Conservation (phyloP, 768 basidiomycete species). For the Austroboletus festivus region DNA sequence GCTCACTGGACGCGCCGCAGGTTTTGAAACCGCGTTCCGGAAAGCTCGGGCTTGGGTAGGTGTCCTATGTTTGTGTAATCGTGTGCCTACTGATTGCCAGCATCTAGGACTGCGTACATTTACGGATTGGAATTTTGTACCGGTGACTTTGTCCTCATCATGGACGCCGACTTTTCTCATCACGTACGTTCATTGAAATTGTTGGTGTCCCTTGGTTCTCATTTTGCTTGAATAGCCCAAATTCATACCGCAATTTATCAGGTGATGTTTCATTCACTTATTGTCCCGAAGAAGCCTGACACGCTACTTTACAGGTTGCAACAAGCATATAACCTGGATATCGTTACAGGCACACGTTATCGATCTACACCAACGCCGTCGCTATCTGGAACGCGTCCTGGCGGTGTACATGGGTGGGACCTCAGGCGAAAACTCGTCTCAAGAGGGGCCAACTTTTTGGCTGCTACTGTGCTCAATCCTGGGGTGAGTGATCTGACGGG, state of each 20-base stretch:
- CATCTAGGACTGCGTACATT: constrained; percentile 81
- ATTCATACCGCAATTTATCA: constrained; percentile 91
- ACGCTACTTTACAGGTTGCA: constrained; percentile 52
- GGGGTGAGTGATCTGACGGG: constrained; percentile 91
- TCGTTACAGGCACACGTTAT: constrained; percentile 92
- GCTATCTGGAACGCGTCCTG: constrained; percentile 59
- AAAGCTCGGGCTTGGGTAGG: constrained; percentile 86
- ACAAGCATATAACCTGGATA: constrained; percentile 82
- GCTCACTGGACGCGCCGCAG: constrained; percentile 36
- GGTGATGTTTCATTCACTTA: constrained; percentile 37
- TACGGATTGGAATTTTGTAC: constrained; percentile 87
- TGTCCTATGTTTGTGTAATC: not conserved
- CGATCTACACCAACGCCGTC: constrained; percentile 57
- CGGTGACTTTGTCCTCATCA: constrained; percentile 93
- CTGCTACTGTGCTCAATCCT: constrained; percentile 78
- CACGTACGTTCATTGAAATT: constrained; percentile 55
- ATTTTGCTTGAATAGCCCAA: constrained; percentile 61
- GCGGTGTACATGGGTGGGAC: constrained; percentile 93
- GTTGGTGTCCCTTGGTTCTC: not conserved
- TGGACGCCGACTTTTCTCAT: constrained; percentile 97
- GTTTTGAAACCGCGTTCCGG: constrained; percentile 83
- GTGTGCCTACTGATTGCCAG: not conserved
- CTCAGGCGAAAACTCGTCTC: constrained; percentile 85
- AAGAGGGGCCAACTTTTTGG: constrained; percentile 86
- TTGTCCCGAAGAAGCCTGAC: constrained; percentile 3